A percentile compares a stretch with the other conserved stretches of the same genome.
Evolutionary conservation across 768 basidiomycete genomes (phyloP).

Genomic region (Mycena metata): DNA sequence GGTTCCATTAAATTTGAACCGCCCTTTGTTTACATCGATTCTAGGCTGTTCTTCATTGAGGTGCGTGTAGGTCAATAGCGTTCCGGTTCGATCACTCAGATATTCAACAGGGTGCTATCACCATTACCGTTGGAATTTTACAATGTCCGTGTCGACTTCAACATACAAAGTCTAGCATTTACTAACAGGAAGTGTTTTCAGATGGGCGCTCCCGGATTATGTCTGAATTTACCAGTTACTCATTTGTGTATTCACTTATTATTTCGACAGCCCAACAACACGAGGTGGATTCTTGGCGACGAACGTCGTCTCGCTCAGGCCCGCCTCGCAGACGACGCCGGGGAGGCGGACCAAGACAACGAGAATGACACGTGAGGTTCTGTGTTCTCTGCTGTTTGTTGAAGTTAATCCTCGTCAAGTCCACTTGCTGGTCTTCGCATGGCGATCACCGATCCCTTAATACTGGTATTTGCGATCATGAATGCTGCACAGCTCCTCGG

Average conservation of each 20-base stretch:
- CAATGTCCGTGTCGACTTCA: slow-evolving; percentile 57
- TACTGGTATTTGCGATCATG: slow-evolving; percentile 68
- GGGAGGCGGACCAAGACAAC: slow-evolving; percentile 76
- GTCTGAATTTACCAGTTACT: slow-evolving; percentile 49
- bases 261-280: slow-evolving; percentile 66
- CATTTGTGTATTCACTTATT: background rate
- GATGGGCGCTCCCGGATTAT: slow-evolving; percentile 72
- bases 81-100: background rate
- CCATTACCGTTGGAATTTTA: slow-evolving; percentile 71
- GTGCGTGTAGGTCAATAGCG: slow-evolving; percentile 36
- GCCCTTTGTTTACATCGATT: slow-evolving; percentile 4
- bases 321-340: slow-evolving; percentile 76
- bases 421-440: slow-evolving; percentile 65
- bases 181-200: slow-evolving; percentile 41
- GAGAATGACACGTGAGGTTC: slow-evolving; percentile 65
- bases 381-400: background rate
- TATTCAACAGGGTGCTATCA: slow-evolving; percentile 67
- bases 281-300: slow-evolving; percentile 65
- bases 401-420: slow-evolving; percentile 44
- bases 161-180: background rate
- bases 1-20: slow-evolving; percentile 2
- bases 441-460: slow-evolving; percentile 69
- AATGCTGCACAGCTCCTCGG: slow-evolving; percentile 64
- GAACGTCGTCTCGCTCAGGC: slow-evolving; percentile 73
- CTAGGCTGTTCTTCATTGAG: slow-evolving; percentile 81